Evolutionary conservation across 495 filamentous ascomycete species (phyloP).

Genomic region (Cetradonia linearis): DNA sequence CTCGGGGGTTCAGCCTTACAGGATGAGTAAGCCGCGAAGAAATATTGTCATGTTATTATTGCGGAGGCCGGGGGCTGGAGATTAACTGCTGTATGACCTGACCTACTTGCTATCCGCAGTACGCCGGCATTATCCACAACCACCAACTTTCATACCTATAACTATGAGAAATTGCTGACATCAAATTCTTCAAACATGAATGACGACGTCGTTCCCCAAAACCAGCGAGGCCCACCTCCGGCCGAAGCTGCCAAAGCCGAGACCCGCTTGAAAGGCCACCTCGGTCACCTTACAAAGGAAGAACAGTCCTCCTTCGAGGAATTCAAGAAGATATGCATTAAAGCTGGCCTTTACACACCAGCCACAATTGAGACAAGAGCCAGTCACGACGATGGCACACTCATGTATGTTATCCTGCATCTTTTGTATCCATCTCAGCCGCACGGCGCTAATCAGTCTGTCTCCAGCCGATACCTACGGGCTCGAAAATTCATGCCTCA

Average conservation of each 20-base stretch:
- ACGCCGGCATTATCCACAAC: neutral
- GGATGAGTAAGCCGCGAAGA: neutral
- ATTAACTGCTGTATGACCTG: neutral
- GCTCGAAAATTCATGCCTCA: constrained; percentile 24
- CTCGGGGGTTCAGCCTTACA: constrained; percentile 4
- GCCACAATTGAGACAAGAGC: constrained; percentile 11
- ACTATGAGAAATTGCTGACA: neutral
- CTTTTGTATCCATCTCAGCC: neutral
- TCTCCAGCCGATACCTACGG: constrained; percentile 22
- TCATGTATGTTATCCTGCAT: constrained; percentile 18
- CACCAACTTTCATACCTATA: neutral
- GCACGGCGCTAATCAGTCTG: constrained; percentile 1
- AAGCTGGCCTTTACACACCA: constrained; percentile 19
- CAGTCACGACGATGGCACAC: constrained; percentile 25
- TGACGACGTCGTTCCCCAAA: constrained; percentile 6
- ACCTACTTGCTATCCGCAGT: neutral
- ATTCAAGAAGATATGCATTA: constrained; percentile 22
- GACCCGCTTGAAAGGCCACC: constrained; percentile 22
- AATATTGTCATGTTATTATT: neutral
- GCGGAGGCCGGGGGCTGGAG: neutral
- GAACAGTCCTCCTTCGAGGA: constrained; percentile 18
- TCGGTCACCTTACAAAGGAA: constrained; percentile 22
- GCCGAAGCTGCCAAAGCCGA: constrained; percentile 19
- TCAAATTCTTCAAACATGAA: neutral
- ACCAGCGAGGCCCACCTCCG: constrained; percentile 18